phyloP scores from a whole-genome alignment of 2,329 filamentous ascomycete species.

The Aureobasidium vineae region DNA sequence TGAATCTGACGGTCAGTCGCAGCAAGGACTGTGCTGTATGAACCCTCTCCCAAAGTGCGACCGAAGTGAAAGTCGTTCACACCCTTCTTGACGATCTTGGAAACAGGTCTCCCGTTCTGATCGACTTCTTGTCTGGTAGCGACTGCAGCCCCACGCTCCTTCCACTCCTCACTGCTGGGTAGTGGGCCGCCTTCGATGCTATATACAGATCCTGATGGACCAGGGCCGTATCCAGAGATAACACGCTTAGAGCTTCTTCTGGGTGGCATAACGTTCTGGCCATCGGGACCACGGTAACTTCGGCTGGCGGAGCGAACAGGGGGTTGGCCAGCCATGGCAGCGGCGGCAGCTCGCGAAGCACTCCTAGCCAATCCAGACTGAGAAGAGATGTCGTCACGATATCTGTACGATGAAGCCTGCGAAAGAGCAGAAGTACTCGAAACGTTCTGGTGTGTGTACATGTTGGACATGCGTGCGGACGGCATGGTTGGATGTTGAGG shows the following conservation, averaged over 20 bases:
- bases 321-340: conserved; percentile 59
- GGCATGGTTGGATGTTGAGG: conserved; percentile 28
- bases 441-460: conserved; percentile 51
- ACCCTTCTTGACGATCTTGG: conserved; percentile 89
- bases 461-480: conserved; percentile 31
- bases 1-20: conserved; percentile 91
- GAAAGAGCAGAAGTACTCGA: conserved; percentile 47
- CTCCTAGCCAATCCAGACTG: conserved; percentile 56
- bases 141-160: conserved; percentile 88
- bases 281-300: conserved; percentile 63
- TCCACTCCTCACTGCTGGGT: conserved; percentile 85
- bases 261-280: conserved; percentile 64
- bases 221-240: conserved; percentile 42
- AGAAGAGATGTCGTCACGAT: conserved; percentile 46
- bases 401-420: conserved; percentile 48
- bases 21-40: conserved; percentile 92
- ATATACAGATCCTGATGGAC: conserved; percentile 48
- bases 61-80: conserved; percentile 97
- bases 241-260: conserved; percentile 74
- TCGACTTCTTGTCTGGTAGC: conserved; percentile 80
- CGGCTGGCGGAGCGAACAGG: conserved; percentile 68
- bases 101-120: conserved; percentile 74
- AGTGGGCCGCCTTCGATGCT: conserved; percentile 54
- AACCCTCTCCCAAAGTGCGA: conserved; percentile 86
- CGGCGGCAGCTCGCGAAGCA: conserved; percentile 63